phyloP scores from a whole-genome alignment of 192 early-diverging fungal species.

The Gaertneriomyces semiglobifer region DNA sequence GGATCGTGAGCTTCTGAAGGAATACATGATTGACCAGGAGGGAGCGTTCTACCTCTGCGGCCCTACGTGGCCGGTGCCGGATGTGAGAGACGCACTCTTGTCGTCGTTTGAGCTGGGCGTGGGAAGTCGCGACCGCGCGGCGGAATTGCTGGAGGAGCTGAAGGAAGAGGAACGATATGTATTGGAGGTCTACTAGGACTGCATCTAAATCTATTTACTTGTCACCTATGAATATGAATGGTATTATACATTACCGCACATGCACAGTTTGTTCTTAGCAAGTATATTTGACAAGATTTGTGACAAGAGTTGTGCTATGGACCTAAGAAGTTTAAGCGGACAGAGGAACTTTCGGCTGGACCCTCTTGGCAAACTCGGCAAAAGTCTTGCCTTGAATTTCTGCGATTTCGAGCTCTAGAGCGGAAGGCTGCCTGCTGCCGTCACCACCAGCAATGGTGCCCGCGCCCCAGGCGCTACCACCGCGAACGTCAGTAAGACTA shows the following conservation, averaged over 20 bases:
- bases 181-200: constrained; percentile 67
- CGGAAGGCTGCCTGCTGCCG: constrained; percentile 59
- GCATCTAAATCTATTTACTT: constrained; percentile 2
- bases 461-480: constrained; percentile 58
- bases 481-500: constrained; percentile 17
- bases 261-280: too few relatives aligned
- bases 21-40: constrained; percentile 69
- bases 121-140: constrained; percentile 61
- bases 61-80: constrained; percentile 89
- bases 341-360: neutral
- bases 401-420: constrained; percentile 60
- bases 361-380: constrained; percentile 23
- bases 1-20: constrained; percentile 69
- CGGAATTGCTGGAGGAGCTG: constrained; percentile 75
- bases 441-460: constrained; percentile 66
- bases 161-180: constrained; percentile 92
- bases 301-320: too few relatives aligned
- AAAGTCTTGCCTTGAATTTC: constrained; percentile 41
- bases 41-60: constrained; percentile 97
- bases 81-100: constrained; percentile 90
- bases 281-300: too few relatives aligned
- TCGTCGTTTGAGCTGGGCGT: constrained; percentile 65
- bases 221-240: neutral
- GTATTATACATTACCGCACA: neutral
- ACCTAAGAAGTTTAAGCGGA: too few relatives aligned